phyloP scores from a whole-genome alignment of 208 protist species.

The Crithidia bombi region DNA sequence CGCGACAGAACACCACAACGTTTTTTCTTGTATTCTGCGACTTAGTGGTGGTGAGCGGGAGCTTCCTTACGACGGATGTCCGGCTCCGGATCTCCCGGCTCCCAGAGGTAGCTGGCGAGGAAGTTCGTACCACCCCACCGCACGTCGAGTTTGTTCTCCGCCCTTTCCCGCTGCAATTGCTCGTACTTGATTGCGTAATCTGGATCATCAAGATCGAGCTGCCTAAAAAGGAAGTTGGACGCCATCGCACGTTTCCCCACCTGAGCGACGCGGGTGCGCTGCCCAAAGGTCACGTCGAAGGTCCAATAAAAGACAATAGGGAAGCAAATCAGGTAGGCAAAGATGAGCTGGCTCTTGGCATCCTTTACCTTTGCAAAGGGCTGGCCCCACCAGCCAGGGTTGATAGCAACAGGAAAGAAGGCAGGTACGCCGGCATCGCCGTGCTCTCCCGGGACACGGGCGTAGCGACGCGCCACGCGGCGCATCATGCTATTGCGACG shows the following conservation, averaged over 20 bases:
- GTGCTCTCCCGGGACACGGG: conserved; percentile 87
- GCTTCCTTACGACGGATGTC: conserved; percentile 84
- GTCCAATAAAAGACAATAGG: conserved; percentile 82
- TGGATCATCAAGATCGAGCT: conserved; percentile 88
- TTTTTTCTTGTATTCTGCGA: neutral
- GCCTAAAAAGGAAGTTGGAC: conserved; percentile 83
- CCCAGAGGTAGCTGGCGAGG: conserved; percentile 89
- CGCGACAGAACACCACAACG: neutral
- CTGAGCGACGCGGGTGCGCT: conserved; percentile 70
- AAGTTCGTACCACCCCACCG: conserved; percentile 91
- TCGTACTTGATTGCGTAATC: conserved; percentile 90
- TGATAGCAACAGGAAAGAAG: conserved; percentile 91
- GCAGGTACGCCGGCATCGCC: conserved; percentile 72
- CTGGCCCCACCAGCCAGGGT: conserved; percentile 88
- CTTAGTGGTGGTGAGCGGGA: conserved; percentile 42
- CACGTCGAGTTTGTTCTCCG: conserved; percentile 85
- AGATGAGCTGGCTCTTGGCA: conserved; percentile 69
- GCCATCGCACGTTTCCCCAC: conserved; percentile 82
- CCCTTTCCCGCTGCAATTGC: conserved; percentile 82
- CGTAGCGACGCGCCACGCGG: conserved; percentile 83
- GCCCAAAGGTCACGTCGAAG: conserved; percentile 75
- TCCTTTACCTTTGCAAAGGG: conserved; percentile 91
- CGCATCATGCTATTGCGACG: conserved; percentile 85
- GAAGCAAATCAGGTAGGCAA: conserved; percentile 67
- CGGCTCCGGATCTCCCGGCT: conserved; percentile 86